phyloP scores from a whole-genome alignment of 441 rosid species.

The Rhodomyrtus psidioides region DNA sequence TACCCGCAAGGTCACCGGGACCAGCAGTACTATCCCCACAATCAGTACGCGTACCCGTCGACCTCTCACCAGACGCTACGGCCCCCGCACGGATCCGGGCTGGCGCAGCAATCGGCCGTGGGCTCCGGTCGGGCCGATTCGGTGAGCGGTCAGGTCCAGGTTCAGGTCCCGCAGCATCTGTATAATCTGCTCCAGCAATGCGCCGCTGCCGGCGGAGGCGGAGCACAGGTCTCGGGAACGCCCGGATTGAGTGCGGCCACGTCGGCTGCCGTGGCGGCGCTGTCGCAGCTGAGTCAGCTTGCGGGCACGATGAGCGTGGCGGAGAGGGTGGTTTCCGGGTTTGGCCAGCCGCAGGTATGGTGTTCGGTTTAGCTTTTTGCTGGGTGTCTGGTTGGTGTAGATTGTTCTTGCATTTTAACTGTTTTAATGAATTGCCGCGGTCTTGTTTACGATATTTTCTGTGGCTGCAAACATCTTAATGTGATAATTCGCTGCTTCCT shows the following conservation, averaged over 20 bases:
- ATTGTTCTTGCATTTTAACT: neutral
- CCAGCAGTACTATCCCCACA: constrained; percentile 1
- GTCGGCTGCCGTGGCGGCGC: constrained; percentile 18
- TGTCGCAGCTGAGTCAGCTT: constrained; percentile 21
- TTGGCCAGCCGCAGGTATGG: constrained; percentile 11
- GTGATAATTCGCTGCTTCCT: neutral
- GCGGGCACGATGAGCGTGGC: constrained; percentile 18
- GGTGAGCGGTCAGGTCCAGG: neutral
- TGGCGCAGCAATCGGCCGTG: neutral
- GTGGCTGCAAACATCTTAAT: neutral
- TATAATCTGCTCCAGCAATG: neutral
- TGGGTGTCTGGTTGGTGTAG: neutral
- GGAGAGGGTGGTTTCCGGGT: constrained; percentile 18
- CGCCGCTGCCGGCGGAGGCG: neutral
- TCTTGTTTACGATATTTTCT: neutral
- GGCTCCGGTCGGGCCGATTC: neutral
- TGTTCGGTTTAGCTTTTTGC: neutral
- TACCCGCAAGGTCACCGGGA: neutral
- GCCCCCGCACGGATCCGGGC: neutral
- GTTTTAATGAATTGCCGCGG: neutral
- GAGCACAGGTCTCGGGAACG: neutral
- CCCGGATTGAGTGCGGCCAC: constrained; percentile 18
- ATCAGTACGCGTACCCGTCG: neutral
- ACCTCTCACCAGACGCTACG: neutral
- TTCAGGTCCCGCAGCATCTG: neutral